Base-by-base conservation (phyloP, 495 filamentous ascomycete genomes). In the Tuber calosporum region DNA sequence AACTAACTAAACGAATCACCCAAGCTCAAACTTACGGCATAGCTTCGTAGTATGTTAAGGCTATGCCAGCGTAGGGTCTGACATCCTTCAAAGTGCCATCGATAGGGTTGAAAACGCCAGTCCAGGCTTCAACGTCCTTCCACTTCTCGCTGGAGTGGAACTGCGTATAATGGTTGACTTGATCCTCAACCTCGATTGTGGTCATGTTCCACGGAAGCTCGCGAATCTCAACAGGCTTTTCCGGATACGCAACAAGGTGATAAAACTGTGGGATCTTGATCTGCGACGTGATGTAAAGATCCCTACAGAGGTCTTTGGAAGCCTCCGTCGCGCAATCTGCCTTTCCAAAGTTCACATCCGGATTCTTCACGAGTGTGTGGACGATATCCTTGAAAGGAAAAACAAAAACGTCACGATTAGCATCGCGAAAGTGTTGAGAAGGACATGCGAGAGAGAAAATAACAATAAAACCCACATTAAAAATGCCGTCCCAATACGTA, bases 91-190 rank as follows among this genome's bases (percentile, higher is more conserved):
- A 38, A 30, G 41, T 34, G 11, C 90, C 88, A 77, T 88, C 86
- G 53, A 88, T 88, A 1, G 91, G 90, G 82, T 93, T 89, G 73
- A 89, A 86, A 38, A 84, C 77, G 48, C 90, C 90, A 75, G 89
- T 88, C 82, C 92, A 92, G 34, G 85, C 80, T 26, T 79, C 48
- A 42, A 81, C 78, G 30, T 83, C 79, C 78, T 88, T 82, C 80
- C 87, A 92, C 62, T 81, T 85, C 81, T 90, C 87, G 79, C 88
- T 84, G 43, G 85, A 80, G 78, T 90, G 85, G 68, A 91, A 84
- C 69, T 78, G 77, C 3, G 67, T 66, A 9, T 78, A 68, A 70
- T 75, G 69, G 17, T 68, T 73, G 36, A 72, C 45, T 42, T 72
- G 68, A 39, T 74, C 71, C n/a, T 67, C 40, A 37, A 58, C 66